phyloP scores from a whole-genome alignment of 2,329 filamentous ascomycete genomes.

The Alternaria alternata region DNA sequence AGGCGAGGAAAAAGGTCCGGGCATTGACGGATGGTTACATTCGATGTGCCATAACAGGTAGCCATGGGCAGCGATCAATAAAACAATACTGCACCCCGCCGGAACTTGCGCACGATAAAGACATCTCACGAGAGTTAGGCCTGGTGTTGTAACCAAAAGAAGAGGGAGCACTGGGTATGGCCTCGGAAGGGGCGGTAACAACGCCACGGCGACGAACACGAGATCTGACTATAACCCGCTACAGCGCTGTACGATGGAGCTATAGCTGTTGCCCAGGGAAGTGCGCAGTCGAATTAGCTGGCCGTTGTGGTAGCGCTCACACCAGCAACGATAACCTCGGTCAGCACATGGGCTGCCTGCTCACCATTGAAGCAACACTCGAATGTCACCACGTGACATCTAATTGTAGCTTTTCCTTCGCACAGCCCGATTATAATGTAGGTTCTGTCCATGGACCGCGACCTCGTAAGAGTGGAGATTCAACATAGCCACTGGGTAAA shows the following conservation, averaged over 20 bases:
- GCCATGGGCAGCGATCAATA: slow-evolving; percentile 41
- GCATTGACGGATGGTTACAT: slow-evolving; percentile 43
- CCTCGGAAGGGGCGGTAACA: not conserved
- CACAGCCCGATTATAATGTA: not conserved
- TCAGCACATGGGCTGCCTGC: not conserved
- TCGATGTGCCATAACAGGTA: slow-evolving; percentile 32
- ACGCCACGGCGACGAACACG: slow-evolving; percentile 6
- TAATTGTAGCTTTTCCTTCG: not conserved
- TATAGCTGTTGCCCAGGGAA: not conserved
- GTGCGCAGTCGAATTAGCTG: not conserved
- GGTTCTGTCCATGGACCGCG: not conserved
- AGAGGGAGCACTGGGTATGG: not conserved
- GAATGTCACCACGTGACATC: not conserved
- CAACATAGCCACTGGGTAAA: slow-evolving; percentile 5
- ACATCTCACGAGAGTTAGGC: slow-evolving; percentile 8
- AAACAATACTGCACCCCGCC: slow-evolving; percentile 26
- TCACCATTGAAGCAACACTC: slow-evolving; percentile 1
- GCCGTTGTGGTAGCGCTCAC: slow-evolving; percentile 1
- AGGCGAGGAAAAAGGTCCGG: slow-evolving; percentile 39
- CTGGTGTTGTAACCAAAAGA: slow-evolving; percentile 9
- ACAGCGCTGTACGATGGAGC: slow-evolving; percentile 1
- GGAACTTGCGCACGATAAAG: slow-evolving; percentile 18
- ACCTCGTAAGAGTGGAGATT: slow-evolving; percentile 3
- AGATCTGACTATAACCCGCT: not conserved
- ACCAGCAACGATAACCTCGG: not conserved